Conservation (phyloP, 208 protist genomes). For the Trypanosoma lewisi region DNA sequence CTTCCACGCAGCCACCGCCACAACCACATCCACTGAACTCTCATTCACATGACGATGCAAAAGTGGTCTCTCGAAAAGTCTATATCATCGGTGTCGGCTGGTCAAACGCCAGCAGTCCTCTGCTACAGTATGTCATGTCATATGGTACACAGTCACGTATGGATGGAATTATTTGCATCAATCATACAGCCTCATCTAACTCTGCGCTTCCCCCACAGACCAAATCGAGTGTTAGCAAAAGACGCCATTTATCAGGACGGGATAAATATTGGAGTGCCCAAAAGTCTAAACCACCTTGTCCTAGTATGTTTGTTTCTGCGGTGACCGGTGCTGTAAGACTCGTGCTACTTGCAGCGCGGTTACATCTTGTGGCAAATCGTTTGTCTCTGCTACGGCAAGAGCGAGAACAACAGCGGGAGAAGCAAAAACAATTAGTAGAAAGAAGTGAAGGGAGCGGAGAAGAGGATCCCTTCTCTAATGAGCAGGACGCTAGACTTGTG, state of each 20-base stretch:
- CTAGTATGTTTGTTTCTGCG: constrained; percentile 21
- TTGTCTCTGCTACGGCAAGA: background rate
- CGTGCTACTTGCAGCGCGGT: constrained; percentile 34
- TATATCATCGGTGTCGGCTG: constrained; percentile 43
- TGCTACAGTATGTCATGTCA: constrained; percentile 42
- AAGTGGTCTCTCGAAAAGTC: background rate
- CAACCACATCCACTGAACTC: background rate
- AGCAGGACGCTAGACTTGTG: background rate
- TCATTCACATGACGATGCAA: background rate
- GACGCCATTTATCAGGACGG: background rate
- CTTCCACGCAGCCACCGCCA: background rate
- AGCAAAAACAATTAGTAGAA: too few species aligned
- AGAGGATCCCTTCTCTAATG: background rate
- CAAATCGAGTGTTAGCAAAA: background rate
- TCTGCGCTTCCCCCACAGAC: constrained; percentile 22
- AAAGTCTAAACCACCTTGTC: constrained; percentile 11
- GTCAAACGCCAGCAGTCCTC: constrained; percentile 37
- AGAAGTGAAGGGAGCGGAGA: too few species aligned
- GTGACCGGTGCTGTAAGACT: constrained; percentile 31
- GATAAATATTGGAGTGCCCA: background rate
- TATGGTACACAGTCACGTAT: constrained; percentile 28
- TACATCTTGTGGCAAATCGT: constrained; percentile 35
- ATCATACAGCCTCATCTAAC: constrained; percentile 37
- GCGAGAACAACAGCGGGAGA: background rate
- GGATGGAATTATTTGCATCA: constrained; percentile 41